Conservation (phyloP, 2,329 filamentous ascomycete species). For the Scorias spongiosa region DNA sequence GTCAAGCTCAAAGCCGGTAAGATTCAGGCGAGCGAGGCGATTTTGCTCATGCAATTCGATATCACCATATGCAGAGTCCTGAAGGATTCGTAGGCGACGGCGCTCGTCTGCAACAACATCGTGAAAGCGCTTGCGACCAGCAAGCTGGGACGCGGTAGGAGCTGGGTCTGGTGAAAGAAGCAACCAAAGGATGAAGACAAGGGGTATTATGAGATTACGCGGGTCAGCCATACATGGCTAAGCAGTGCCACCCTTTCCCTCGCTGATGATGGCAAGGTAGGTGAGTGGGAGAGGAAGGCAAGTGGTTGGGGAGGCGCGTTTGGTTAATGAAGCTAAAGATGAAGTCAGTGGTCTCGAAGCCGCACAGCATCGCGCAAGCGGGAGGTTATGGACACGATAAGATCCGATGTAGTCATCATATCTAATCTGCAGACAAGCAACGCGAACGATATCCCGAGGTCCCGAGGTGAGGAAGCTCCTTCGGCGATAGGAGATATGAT, state of each 20-base stretch:
- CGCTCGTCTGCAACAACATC: constrained; percentile 36
- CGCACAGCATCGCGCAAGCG: background rate
- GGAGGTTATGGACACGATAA: background rate
- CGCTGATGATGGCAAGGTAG: background rate
- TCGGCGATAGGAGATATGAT: too few relatives aligned
- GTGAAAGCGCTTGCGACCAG: constrained; percentile 30
- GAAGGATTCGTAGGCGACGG: constrained; percentile 33
- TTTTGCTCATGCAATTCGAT: constrained; percentile 29
- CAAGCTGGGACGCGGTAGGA: constrained; percentile 19
- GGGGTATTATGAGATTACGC: constrained; percentile 30
- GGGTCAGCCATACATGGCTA: constrained; percentile 23
- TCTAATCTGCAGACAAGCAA: too few relatives aligned
- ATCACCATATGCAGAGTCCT: constrained; percentile 35
- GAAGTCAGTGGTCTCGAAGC: background rate
- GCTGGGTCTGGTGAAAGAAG: constrained; percentile 34
- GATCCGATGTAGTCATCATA: background rate
- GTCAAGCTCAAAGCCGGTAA: constrained; percentile 60
- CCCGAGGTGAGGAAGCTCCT: too few relatives aligned
- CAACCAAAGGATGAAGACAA: constrained; percentile 38
- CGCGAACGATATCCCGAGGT: too few relatives aligned
- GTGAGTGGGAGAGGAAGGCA: background rate
- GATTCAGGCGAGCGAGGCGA: constrained; percentile 29
- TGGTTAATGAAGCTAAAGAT: background rate
- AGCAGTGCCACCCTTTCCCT: background rate
- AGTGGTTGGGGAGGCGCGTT: background rate